Evolutionary conservation across 2,329 filamentous ascomycete genomes (phyloP).

Genomic region (Fusarium xyrophilum): DNA sequence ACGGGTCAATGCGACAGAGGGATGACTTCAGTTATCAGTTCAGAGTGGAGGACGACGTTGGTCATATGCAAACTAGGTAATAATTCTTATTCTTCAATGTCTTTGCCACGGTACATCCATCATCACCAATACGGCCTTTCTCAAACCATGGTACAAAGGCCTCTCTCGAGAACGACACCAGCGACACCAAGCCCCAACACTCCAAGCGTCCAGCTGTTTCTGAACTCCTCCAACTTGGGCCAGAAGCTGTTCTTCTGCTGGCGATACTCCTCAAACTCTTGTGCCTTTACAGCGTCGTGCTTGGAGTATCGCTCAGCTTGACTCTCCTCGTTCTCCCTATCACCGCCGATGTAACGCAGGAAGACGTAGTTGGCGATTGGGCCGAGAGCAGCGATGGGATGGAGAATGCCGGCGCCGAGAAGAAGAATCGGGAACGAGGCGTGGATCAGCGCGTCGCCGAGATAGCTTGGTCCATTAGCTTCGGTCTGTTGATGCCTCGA

Average conservation of each 20-base stretch:
- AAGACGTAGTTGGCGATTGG: conserved; percentile 16
- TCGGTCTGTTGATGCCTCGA: rapidly evolving
- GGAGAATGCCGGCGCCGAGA: neutral
- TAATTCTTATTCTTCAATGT: no score
- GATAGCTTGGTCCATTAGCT: neutral
- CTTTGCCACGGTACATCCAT: no score
- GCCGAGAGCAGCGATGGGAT: neutral
- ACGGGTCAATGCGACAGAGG: rapidly evolving
- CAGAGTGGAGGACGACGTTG: rapidly evolving
- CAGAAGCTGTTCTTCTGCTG: conserved; percentile 22
- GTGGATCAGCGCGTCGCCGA: conserved; percentile 4
- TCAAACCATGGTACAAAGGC: neutral
- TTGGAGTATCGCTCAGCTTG: conserved; percentile 8
- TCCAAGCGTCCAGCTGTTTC: neutral
- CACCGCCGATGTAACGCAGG: conserved; percentile 5
- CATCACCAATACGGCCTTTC: neutral
- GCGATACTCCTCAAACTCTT: neutral
- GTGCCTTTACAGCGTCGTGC: neutral
- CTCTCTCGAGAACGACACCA: conserved; percentile 4
- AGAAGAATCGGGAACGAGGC: conserved; percentile 14
- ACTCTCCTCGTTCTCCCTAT: conserved; percentile 7
- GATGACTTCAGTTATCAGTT: neutral
- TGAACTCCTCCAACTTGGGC: conserved; percentile 1
- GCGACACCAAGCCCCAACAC: neutral
- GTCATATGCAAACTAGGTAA: no score